phyloP scores from a whole-genome alignment of 805 yeast species.

The Candida suzukii region DNA sequence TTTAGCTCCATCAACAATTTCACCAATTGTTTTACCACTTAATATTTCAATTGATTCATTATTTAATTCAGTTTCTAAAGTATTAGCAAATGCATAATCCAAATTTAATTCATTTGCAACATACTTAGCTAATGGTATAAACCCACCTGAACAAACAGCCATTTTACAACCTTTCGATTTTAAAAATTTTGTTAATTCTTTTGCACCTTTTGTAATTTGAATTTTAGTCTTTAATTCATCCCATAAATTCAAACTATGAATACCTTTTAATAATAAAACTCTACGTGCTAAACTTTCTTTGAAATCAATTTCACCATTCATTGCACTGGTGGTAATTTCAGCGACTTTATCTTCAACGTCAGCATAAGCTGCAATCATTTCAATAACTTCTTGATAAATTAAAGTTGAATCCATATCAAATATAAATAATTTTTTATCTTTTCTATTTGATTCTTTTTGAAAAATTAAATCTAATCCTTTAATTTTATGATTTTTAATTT shows the following conservation, averaged over 20 bases:
- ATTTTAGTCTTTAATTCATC: constrained; percentile 67
- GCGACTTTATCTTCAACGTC: constrained; percentile 82
- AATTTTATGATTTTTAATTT: constrained; percentile 16
- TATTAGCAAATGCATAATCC: constrained; percentile 88
- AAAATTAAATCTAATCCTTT: constrained; percentile 34
- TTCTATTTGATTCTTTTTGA: constrained; percentile 30
- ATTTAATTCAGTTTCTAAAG: constrained; percentile 40
- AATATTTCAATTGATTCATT: constrained; percentile 38
- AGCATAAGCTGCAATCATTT: constrained; percentile 91
- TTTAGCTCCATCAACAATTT: constrained; percentile 76
- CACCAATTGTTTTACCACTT: constrained; percentile 74
- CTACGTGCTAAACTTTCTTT: constrained; percentile 70
- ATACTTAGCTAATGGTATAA: constrained; percentile 77
- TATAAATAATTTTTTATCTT: constrained; percentile 54
- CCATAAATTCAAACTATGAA: constrained; percentile 67
- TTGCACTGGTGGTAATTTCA: constrained; percentile 84
- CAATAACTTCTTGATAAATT: constrained; percentile 94
- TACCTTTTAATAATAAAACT: constrained; percentile 76
- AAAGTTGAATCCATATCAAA: constrained; percentile 98
- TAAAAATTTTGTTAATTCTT: constrained; percentile 58
- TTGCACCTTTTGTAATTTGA: constrained; percentile 79
- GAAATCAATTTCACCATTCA: constrained; percentile 96
- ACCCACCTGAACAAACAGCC: constrained; percentile 94
- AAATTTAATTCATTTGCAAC: constrained; percentile 61
- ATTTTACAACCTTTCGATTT: constrained; percentile 55